These are phyloP conservation scores for Carex sylvatica DNA, from an alignment of 202 grass and related monocot genomes.

Conservation along the genomic window DNA sequence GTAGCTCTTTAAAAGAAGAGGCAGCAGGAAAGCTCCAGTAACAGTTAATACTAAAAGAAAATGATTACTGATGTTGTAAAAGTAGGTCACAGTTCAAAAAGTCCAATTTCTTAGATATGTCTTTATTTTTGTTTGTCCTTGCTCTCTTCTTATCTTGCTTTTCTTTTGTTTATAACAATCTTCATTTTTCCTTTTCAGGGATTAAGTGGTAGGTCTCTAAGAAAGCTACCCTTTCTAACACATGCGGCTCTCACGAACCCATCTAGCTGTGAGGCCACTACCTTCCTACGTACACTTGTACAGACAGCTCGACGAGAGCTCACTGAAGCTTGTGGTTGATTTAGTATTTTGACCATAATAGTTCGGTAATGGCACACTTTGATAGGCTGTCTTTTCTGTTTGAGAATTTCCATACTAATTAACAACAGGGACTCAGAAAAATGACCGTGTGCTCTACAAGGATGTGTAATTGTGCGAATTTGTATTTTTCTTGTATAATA, in stretches of 20 bases:
- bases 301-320: conserved; percentile 76
- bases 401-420: neutral
- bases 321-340: conserved; percentile 49
- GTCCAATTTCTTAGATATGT: neutral
- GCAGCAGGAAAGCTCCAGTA: neutral
- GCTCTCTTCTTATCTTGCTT: neutral
- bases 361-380: conserved; percentile 7
- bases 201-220: conserved; percentile 74
- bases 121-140: neutral
- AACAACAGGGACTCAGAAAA: neutral
- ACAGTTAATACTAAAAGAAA: neutral
- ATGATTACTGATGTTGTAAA: neutral
- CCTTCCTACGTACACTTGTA: conserved; percentile 60
- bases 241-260: conserved; percentile 63
- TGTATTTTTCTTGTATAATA: neutral
- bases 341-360: conserved; percentile 13
- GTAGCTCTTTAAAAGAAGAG: neutral
- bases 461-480: conserved; percentile 1
- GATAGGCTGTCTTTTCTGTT: too few relatives aligned
- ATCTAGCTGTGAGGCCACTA: conserved; percentile 42
- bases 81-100: neutral
- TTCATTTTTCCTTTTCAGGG: conserved; percentile 43
- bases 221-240: conserved; percentile 95
- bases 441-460: neutral
- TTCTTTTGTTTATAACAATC: neutral